Evolutionary conservation across 2,329 filamentous ascomycete species (phyloP), one percentile per base, ranked within the genome.

Genomic region (Fusarium oligoseptatum): DNA sequence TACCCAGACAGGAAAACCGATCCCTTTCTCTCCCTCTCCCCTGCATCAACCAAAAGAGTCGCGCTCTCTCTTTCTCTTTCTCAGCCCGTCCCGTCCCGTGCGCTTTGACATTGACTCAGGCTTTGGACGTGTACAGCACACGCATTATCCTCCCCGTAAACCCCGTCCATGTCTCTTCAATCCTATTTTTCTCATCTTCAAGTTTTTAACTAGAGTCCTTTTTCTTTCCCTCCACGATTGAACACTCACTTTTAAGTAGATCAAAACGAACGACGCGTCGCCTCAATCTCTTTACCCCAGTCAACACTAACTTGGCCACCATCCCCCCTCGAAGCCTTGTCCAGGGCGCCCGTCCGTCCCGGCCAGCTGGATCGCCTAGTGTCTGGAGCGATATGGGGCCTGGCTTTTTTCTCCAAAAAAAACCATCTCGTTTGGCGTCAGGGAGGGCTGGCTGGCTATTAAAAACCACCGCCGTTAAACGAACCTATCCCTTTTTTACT

Each of bases 41-140:
- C 58, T 67, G 67, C 71, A 72, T 27, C 32, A 11, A 27, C 27
- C 8, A 29, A 27, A 24, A 24, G 43, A 48, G 43, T 29, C 45
- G 22, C 9, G n/a, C 15, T 12, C 24, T 27, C 45, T 50, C 36
- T 41, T 20, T 55, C 60, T 60, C 58, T 56, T 48, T 64, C 63
- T 67, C 71, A 74, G 57, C 50, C 67, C 67, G 67, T 74, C 56
- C 68, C 71, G 71, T 74, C 48, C 48, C 48, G 58, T 61, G 60
- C 60, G 71, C 71, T 74, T 72, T 74, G 71, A 70, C 68, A 45
- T 66, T 60, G 60, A 61, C 22, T 55, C 60, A 60, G 12, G n/a
- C 20, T 32, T 37, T 37, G 57, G 12, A 14, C 45, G 41, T 62
- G 34, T 11, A 24, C 20, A 24, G 20, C 43, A 45, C 22, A 60